Evolutionary conservation across 257 asterid species (phyloP).

Genomic region (Petunia secreta): DNA sequence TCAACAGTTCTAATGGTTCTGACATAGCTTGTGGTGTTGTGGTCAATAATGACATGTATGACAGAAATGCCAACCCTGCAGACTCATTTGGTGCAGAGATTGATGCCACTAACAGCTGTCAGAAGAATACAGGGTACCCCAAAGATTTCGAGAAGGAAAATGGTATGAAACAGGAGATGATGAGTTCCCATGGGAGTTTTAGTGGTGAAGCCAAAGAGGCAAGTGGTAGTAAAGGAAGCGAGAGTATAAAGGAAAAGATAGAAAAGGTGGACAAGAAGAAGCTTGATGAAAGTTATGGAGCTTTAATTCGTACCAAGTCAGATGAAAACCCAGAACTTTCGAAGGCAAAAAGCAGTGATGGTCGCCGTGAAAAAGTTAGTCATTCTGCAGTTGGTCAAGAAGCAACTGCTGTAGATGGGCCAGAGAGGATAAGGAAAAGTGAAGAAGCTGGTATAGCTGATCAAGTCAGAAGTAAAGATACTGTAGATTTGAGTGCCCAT

Average conservation of each 20-base stretch:
- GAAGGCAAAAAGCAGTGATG: constrained; percentile 9
- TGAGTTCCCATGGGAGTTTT: neutral
- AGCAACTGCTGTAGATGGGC: neutral
- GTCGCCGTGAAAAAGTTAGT: constrained; percentile 1
- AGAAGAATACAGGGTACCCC: neutral
- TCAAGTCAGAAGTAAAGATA: neutral
- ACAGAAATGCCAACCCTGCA: constrained; percentile 23
- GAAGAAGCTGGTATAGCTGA: neutral
- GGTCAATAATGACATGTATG: constrained; percentile 20
- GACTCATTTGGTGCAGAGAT: constrained; percentile 28
- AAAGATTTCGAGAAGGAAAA: constrained; percentile 1
- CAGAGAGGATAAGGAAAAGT: neutral
- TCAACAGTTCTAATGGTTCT: constrained; percentile 21
- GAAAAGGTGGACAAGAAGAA: neutral
- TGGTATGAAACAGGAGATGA: neutral
- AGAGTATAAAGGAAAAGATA: neutral
- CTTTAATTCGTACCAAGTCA: constrained; percentile 20
- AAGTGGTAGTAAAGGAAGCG: neutral
- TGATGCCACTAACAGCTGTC: neutral
- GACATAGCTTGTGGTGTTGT: constrained; percentile 23
- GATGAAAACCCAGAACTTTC: neutral
- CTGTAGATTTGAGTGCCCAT: neutral
- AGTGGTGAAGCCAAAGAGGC: constrained; percentile 7
- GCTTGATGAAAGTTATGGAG: neutral
- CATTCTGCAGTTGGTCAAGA: constrained; percentile 14